Percentiles rank a stretch among this genome's conserved stretches.
phyloP scores from a whole-genome alignment of 2,329 filamentous ascomycete genomes.

The Beauveria brongniartii region DNA sequence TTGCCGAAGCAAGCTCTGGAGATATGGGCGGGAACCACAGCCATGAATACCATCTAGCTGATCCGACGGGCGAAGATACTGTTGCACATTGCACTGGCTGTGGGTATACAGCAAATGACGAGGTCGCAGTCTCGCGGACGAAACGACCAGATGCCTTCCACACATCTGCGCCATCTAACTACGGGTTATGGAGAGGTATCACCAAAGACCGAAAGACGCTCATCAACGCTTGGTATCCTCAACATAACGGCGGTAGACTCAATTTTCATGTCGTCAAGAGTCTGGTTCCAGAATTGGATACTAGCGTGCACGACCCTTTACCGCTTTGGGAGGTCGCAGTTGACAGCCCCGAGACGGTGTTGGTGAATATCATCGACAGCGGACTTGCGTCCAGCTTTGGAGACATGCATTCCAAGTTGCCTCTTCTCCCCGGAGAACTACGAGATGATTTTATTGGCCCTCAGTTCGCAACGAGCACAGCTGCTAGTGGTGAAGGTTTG shows the following conservation, averaged over 20 bases:
- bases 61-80: conserved; percentile 73
- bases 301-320: conserved; percentile 54
- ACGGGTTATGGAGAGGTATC: conserved; percentile 53
- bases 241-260: conserved; percentile 24
- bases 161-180: conserved; percentile 10
- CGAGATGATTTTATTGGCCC: not conserved
- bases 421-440: conserved; percentile 17
- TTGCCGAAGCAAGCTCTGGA: conserved; percentile 88
- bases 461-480: conserved; percentile 10
- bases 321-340: conserved; percentile 37
- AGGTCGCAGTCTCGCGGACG: conserved; percentile 52
- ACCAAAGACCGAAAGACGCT: conserved; percentile 59
- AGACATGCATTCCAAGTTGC: conserved; percentile 18
- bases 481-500: conserved; percentile 30
- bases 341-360: not conserved
- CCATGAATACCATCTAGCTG: conserved; percentile 88
- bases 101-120: conserved; percentile 75
- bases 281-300: conserved; percentile 59
- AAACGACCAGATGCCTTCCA: not conserved
- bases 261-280: conserved; percentile 56
- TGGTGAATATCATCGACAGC: conserved; percentile 30
- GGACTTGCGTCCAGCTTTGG: conserved; percentile 21
- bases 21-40: conserved; percentile 90
- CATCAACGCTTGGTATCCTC: conserved; percentile 61
- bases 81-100: conserved; percentile 70